phyloP scores from a whole-genome alignment of 2,329 filamentous ascomycete genomes.

The Colletotrichum shisoi region DNA sequence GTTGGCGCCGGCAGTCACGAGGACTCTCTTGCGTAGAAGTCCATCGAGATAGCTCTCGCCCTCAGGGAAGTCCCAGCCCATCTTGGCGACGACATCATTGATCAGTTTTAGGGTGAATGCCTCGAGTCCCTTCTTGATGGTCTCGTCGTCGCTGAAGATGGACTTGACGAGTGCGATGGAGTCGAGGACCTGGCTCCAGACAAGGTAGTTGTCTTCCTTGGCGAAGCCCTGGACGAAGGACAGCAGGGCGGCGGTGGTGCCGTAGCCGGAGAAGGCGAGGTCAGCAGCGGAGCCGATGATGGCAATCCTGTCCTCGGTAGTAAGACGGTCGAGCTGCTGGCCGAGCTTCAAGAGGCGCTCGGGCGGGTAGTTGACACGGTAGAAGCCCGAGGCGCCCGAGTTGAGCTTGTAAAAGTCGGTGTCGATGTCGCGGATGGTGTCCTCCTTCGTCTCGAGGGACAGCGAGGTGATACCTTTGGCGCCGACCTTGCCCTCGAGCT shows the following conservation, averaged over 20 bases:
- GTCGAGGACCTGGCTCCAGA: slow-evolving; percentile 85
- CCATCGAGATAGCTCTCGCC: slow-evolving; percentile 82
- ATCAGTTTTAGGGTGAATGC: slow-evolving; percentile 82
- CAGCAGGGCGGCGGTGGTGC: slow-evolving; percentile 80
- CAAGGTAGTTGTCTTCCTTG: slow-evolving; percentile 82
- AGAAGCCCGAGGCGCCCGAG: slow-evolving; percentile 85
- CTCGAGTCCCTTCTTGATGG: slow-evolving; percentile 75
- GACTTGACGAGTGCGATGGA: slow-evolving; percentile 79
- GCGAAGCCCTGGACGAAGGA: slow-evolving; percentile 86
- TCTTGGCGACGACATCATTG: slow-evolving; percentile 73
- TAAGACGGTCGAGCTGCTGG: slow-evolving; percentile 76
- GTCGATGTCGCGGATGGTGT: slow-evolving; percentile 77
- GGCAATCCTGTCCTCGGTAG: slow-evolving; percentile 88
- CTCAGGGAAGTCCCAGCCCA: slow-evolving; percentile 85
- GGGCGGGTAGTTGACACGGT: slow-evolving; percentile 92
- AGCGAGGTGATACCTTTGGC: slow-evolving; percentile 68
- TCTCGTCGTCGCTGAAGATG: slow-evolving; percentile 81
- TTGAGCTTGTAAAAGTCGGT: slow-evolving; percentile 94
- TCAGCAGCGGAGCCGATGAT: slow-evolving; percentile 89
- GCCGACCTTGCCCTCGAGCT: slow-evolving; percentile 77
- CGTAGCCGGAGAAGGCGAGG: slow-evolving; percentile 85
- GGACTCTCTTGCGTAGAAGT: slow-evolving; percentile 82
- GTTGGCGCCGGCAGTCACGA: slow-evolving; percentile 76
- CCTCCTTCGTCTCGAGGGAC: slow-evolving; percentile 77
- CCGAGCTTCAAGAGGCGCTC: slow-evolving; percentile 81